phyloP scores from a whole-genome alignment of 768 basidiomycete species.

The Rhodocollybia butyracea region DNA sequence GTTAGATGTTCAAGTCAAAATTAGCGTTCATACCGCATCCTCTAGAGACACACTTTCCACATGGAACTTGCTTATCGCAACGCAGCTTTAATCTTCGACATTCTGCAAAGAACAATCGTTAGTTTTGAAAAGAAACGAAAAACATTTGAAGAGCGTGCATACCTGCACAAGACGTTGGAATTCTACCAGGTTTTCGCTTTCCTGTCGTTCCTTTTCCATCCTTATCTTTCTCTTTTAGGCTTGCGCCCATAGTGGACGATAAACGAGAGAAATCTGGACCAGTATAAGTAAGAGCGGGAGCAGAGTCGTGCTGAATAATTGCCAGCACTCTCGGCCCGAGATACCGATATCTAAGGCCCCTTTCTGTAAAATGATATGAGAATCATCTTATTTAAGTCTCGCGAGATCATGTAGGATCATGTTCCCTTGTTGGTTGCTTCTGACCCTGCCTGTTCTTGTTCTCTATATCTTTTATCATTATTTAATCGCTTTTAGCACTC shows the following conservation, averaged over 20 bases:
- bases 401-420: too few species aligned
- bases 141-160: background rate
- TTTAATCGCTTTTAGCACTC: too few species aligned
- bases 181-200: constrained; percentile 3
- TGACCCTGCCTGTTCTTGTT: too few species aligned
- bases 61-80: constrained; percentile 73
- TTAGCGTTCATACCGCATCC: constrained; percentile 55
- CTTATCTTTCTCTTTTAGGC: background rate
- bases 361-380: too few species aligned
- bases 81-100: constrained; percentile 40
- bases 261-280: background rate
- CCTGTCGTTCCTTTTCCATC: background rate
- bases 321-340: too few species aligned
- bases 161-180: background rate
- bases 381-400: too few species aligned
- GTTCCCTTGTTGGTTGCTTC: too few species aligned
- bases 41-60: constrained; percentile 72
- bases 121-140: background rate
- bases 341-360: too few species aligned
- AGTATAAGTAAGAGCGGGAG: too few species aligned
- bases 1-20: background rate
- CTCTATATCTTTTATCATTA: too few species aligned
- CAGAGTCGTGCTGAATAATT: too few species aligned
- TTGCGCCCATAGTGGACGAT: background rate
- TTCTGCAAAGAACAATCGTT: background rate